Base-by-base conservation (phyloP, 2,329 filamentous ascomycete species). In the Aureobasidium sp. region DNA sequence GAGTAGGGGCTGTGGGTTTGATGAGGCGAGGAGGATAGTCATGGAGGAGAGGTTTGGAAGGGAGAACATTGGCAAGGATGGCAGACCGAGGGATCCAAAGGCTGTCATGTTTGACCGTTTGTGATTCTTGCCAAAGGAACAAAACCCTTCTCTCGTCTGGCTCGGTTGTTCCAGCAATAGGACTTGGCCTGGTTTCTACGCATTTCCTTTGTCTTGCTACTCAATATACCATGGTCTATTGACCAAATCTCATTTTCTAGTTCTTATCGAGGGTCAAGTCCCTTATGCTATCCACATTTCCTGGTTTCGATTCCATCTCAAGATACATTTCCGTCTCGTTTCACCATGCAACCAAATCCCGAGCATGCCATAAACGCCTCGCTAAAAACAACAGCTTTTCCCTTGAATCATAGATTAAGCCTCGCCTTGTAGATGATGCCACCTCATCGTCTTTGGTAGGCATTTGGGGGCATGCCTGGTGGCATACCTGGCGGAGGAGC, bases 11-110 rank as follows among this genome's bases (percentile, higher is more conserved):
- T 83, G 97, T 65, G 83, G 81, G 63, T 99, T 99, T 71, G 93
- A 99, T 75, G 90, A 96, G 76, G 94, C 93, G 40, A 82, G 94
- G 67, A 82, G 89, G 68, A 81, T 90, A 47, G 95, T 89, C 71
- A 94, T 91, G 75, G 88, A 96, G 77, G 84, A 88, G 68, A 80
- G 86, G 61, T 96, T 99, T 76, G 85, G 84, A 71, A 90, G 86
- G 71, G 90, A 95, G 69, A 89, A 89, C 55, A 96, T 99, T 71
- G 90, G 86, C 1, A 81, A 88, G 5, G 94, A 99, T 74, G 94
- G 94, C 4, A 77, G 86, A 67, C 94, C 94, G 64, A 82, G 85
- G 71, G 93, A 97, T 77, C 91, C 92, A 64, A 96, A 96, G 78
- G 95, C 96, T 71, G 91, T 97, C 62, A 95, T 89, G 71, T 97